Conservation (phyloP, 495 filamentous ascomycete species). For the Aspergillus egyptiacus region DNA sequence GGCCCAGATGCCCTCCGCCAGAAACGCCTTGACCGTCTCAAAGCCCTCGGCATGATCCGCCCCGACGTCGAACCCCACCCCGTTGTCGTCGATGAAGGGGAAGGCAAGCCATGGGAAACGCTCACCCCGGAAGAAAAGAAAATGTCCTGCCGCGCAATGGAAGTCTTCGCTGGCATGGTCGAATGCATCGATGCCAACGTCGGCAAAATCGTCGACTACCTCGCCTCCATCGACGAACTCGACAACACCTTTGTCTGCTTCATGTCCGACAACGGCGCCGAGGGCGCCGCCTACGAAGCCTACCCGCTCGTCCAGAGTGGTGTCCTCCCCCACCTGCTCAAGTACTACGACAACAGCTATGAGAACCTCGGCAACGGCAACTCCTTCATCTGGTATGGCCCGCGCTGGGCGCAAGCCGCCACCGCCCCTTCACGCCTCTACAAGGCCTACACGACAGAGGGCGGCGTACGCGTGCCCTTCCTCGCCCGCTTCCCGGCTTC, state of each 20-base stretch:
- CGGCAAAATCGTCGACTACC: conserved; percentile 51
- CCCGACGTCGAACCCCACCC: conserved; percentile 47
- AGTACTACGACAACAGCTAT: conserved; percentile 57
- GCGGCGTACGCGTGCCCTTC: conserved; percentile 55
- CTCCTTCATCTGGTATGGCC: conserved; percentile 62
- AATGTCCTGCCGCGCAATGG: conserved; percentile 52
- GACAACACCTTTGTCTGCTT: conserved; percentile 61
- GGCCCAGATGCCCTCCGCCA: conserved; percentile 50
- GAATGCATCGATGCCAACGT: conserved; percentile 58
- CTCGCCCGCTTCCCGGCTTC: conserved; percentile 44
- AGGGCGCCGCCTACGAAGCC: conserved; percentile 56
- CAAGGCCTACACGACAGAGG: conserved; percentile 59
- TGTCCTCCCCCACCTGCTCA: conserved; percentile 48
- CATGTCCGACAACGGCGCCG: conserved; percentile 62
- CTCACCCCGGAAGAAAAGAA: conserved; percentile 45
- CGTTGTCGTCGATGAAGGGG: conserved; percentile 48
- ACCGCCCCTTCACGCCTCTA: conserved; percentile 58
- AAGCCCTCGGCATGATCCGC: conserved; percentile 46
- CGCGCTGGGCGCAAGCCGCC: conserved; percentile 58
- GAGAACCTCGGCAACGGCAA: conserved; percentile 57
- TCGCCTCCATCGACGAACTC: conserved; percentile 50
- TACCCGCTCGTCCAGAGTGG: conserved; percentile 50
- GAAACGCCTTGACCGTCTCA: conserved; percentile 45
- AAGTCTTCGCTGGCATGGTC: conserved; percentile 60
- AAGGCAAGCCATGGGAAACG: conserved; percentile 48